A percentile compares a stretch with the other conserved stretches of the same genome.
These are phyloP conservation scores for Ceratorhiza oryzae-sativae DNA, from an alignment of 1,284 basidiomycete genomes.

Conservation along the genomic window DNA sequence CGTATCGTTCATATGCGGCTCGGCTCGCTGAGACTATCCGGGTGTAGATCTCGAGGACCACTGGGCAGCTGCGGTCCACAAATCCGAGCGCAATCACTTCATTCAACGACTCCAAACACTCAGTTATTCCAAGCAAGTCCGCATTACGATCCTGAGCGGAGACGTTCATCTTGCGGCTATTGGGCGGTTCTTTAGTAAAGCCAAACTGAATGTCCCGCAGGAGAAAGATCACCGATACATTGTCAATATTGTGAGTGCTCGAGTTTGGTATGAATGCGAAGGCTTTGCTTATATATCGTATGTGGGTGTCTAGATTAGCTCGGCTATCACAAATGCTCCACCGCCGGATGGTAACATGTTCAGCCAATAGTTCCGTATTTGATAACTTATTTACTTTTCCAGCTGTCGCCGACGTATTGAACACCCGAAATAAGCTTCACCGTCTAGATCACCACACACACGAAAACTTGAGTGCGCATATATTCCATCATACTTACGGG, in stretches of 20 bases:
- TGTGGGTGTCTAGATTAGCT: conserved; percentile 35
- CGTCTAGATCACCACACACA: conserved; percentile 54
- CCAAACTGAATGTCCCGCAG: conserved; percentile 46
- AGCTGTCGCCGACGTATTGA: conserved; percentile 51
- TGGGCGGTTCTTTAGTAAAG: conserved; percentile 46
- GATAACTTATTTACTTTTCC: conserved; percentile 2
- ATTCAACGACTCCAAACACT: conserved; percentile 50
- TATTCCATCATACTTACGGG: conserved; percentile 13
- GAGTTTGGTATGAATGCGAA: too few species aligned
- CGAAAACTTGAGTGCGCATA: conserved; percentile 48
- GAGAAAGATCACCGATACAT: conserved; percentile 51
- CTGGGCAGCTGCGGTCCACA: conserved; percentile 50
- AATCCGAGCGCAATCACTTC: conserved; percentile 55
- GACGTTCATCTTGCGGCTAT: conserved; percentile 51
- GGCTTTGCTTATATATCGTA: neutral
- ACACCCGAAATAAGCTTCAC: conserved; percentile 48
- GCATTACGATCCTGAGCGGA: conserved; percentile 51
- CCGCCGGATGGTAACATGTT: conserved; percentile 47
- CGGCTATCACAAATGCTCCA: conserved; percentile 53
- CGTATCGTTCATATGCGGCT: conserved; percentile 42
- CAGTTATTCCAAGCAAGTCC: conserved; percentile 47
- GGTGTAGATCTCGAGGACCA: conserved; percentile 52
- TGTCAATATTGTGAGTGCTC: conserved; percentile 48
- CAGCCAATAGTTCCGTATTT: neutral
- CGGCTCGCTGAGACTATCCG: conserved; percentile 37